Percentiles rank a stretch among this genome's conserved stretches.
Evolutionary conservation across 371 early-diverging fungal species (phyloP).

Genomic region (Saksenaea oblongispora): DNA sequence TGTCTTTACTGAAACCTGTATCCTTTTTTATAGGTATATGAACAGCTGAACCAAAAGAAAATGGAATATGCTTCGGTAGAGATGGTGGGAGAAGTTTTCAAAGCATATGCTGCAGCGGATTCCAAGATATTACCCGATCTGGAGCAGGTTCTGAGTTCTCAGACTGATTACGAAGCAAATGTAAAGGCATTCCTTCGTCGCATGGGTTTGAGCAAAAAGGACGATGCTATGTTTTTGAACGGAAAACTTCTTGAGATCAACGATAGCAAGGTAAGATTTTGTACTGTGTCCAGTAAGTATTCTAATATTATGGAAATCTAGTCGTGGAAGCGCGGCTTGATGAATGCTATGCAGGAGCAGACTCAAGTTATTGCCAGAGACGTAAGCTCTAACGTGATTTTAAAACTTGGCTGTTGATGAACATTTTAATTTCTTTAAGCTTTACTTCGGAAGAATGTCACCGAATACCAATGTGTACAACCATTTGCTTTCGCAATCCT

Average conservation of each 20-base stretch:
- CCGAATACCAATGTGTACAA: constrained; percentile 67
- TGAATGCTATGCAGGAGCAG: constrained; percentile 34
- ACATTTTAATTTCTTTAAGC: constrained; percentile 9
- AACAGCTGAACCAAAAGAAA: not conserved
- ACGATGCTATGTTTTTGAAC: constrained; percentile 70
- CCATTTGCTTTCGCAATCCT: constrained; percentile 60
- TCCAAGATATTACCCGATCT: constrained; percentile 18
- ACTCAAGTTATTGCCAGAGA: constrained; percentile 31
- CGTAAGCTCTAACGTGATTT: constrained; percentile 16
- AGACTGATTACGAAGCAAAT: constrained; percentile 22
- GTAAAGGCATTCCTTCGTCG: constrained; percentile 29
- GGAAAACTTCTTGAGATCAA: constrained; percentile 69
- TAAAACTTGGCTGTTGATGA: not conserved
- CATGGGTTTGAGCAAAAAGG: constrained; percentile 38
- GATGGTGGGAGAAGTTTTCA: constrained; percentile 6
- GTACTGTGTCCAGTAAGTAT: not conserved
- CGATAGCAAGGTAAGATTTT: constrained; percentile 38
- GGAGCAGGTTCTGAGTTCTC: constrained; percentile 29
- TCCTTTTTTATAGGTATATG: not conserved
- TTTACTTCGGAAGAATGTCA: constrained; percentile 51
- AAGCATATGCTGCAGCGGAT: not conserved
- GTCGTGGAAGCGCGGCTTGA: constrained; percentile 38
- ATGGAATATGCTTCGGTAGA: not conserved
- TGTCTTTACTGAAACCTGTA: not conserved
- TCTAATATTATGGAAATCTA: constrained; percentile 3